Evolutionary conservation across 805 yeast genomes (phyloP).

Genomic region (Candida bentonensis): DNA sequence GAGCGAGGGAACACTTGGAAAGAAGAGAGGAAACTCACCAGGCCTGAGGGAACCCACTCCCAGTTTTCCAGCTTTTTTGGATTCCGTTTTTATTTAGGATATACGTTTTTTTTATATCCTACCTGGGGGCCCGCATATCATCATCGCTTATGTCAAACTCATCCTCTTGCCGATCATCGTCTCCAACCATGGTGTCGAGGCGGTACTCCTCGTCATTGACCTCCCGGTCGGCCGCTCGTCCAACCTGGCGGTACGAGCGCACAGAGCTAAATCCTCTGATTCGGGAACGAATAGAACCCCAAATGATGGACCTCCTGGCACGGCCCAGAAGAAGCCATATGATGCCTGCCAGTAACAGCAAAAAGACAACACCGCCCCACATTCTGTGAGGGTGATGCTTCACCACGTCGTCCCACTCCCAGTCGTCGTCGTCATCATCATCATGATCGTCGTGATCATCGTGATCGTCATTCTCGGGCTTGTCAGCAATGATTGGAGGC

Average conservation of each 20-base stretch:
- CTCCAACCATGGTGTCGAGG: neutral
- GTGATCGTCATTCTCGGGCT: conserved; percentile 3
- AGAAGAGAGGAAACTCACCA: neutral
- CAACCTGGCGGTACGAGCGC: neutral
- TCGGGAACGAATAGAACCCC: conserved; percentile 10
- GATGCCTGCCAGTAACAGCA: conserved; percentile 19
- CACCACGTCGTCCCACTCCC: conserved; percentile 8
- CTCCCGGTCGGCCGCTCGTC: neutral
- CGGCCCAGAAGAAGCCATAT: conserved; percentile 25
- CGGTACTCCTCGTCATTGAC: conserved; percentile 1
- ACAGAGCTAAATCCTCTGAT: neutral
- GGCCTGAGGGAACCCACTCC: too few relatives aligned
- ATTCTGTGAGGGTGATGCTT: conserved; percentile 19
- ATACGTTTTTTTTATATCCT: too few relatives aligned
- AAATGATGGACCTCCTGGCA: conserved; percentile 10
- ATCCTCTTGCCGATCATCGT: neutral
- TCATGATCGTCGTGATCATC: conserved; percentile 3
- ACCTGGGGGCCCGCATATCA: too few relatives aligned
- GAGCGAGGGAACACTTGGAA: too few relatives aligned
- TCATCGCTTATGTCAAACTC: neutral
- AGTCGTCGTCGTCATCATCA: neutral
- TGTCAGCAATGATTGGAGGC: conserved; percentile 4
- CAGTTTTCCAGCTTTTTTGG: too few relatives aligned
- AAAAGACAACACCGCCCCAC: conserved; percentile 25
- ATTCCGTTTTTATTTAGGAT: too few relatives aligned